A percentile compares a stretch with the other conserved stretches of the same genome.
Conservation (phyloP, 176 grass and related monocot species). For the maize (Zea mays) region DNA sequence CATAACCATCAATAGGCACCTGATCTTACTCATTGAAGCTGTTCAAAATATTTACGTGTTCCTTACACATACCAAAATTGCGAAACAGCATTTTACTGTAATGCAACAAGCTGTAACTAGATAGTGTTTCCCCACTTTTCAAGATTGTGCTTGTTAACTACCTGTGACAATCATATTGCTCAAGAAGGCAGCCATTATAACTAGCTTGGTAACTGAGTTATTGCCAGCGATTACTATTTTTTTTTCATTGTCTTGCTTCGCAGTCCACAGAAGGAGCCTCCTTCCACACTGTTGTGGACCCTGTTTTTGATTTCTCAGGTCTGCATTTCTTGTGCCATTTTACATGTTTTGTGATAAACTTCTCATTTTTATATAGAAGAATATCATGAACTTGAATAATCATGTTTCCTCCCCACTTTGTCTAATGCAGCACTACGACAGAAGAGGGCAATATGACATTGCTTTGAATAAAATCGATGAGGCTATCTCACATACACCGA, state of each 20-base stretch:
- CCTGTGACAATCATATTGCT: not conserved
- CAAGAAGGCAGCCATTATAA: not conserved
- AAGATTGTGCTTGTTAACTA: not conserved
- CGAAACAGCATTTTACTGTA: not conserved
- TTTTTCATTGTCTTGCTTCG: not conserved
- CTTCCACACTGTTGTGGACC: constrained; percentile 92
- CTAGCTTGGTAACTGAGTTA: not conserved
- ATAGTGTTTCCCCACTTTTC: constrained; percentile 7
- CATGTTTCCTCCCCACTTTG: constrained; percentile 21
- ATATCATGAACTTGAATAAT: constrained; percentile 24
- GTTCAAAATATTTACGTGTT: constrained; percentile 26
- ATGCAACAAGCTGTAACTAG: constrained; percentile 1
- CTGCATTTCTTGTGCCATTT: constrained; percentile 40
- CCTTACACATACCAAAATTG: not conserved
- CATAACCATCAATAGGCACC: constrained; percentile 14
- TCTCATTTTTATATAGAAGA: constrained; percentile 5
- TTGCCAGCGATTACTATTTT: not conserved
- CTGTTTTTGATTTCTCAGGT: constrained; percentile 97
- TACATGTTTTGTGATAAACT: constrained; percentile 10
- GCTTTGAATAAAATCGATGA: constrained; percentile 91
- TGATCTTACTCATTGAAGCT: not conserved
- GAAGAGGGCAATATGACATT: constrained; percentile 69
- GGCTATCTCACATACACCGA: constrained; percentile 91
- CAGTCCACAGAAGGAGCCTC: constrained; percentile 80
- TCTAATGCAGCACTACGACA: constrained; percentile 90